Evolutionary conservation across 371 early-diverging fungal species (phyloP).

Genomic region (Mortierella sp.): DNA sequence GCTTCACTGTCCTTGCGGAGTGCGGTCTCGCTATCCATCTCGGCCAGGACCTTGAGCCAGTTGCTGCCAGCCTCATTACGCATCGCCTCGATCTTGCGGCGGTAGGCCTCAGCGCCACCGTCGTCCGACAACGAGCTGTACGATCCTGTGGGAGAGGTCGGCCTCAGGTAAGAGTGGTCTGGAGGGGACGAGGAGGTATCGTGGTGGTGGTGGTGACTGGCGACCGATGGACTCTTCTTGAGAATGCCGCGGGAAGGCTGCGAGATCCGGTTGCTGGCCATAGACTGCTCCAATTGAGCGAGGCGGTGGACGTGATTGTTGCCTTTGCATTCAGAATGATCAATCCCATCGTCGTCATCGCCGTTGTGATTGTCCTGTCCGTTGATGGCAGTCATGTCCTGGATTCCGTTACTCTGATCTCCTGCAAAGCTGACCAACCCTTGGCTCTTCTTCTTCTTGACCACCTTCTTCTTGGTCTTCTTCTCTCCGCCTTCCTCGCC

Average conservation of each 20-base stretch:
- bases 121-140: constrained; percentile 24
- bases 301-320: constrained; percentile 35
- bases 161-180: constrained; percentile 1
- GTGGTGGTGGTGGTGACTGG: background rate
- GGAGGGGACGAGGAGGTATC: background rate
- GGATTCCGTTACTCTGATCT: background rate
- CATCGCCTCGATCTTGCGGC: constrained; percentile 71
- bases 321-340: constrained; percentile 16
- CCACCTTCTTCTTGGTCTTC: constrained; percentile 26
- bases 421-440: constrained; percentile 32
- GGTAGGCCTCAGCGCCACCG: constrained; percentile 59
- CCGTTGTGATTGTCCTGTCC: background rate
- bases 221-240: constrained; percentile 8
- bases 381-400: background rate
- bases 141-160: constrained; percentile 27
- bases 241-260: constrained; percentile 21
- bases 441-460: constrained; percentile 35
- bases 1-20: constrained; percentile 1
- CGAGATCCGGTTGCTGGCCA: constrained; percentile 11
- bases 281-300: constrained; percentile 27
- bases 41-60: constrained; percentile 73
- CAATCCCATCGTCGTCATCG: constrained; percentile 8
- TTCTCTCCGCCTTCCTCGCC: constrained; percentile 9
- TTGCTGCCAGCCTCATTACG: constrained; percentile 72
- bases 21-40: constrained; percentile 60